Evolutionary conservation across 345 rosid genomes (phyloP), one percentile per base, ranked within the genome.

Genomic region (Hirschfeldia incana): DNA sequence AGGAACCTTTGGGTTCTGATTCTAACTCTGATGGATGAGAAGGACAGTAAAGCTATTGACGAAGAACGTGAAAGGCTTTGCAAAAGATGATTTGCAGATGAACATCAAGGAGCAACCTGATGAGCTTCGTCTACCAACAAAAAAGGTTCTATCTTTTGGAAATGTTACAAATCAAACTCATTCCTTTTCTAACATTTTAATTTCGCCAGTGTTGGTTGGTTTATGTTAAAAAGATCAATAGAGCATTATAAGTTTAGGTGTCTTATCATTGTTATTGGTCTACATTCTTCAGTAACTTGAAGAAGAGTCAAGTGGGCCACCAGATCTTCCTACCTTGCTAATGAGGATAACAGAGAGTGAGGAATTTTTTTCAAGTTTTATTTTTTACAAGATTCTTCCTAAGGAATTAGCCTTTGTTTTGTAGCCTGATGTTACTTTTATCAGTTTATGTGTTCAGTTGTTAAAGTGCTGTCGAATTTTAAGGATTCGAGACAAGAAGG

Each of bases 291-390:
- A 94, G 97, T 97, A 91, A 72, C 91, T 91, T 69, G 92, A 91
- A 82, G 92, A 78, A 57, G 98, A 92, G 83, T 88, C 87, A 69
- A 87, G 72, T 8, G 72, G 80, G 46, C 92, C 92, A 7, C 95
- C 97, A 12, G 92, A 90, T 79, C 92, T 91, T 82, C 81, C 81
- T 66, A 87, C 82, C 85, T 86, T 92, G 68, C 90, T 88, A 65
- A 82, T 85, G 83, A 90, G 98, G 84, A 92, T 94, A 69, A 85
- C 74, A 83, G 94, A 94, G 83, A 90, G 97, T 91, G 64, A 85
- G 95, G 72, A 57, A 42, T 37, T 77, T 76, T 76, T 42, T 44
- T 36, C 2, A 17, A 12, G 12, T 27, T 34, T 16, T 37, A 37
- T 63, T 53, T 58, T 53, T 33, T 36, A 32, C 21, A 1, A 42